Evolutionary conservation across 306 rosid species (phyloP), one percentile per base, ranked within the genome.

Genomic region (Castanea sativa): DNA sequence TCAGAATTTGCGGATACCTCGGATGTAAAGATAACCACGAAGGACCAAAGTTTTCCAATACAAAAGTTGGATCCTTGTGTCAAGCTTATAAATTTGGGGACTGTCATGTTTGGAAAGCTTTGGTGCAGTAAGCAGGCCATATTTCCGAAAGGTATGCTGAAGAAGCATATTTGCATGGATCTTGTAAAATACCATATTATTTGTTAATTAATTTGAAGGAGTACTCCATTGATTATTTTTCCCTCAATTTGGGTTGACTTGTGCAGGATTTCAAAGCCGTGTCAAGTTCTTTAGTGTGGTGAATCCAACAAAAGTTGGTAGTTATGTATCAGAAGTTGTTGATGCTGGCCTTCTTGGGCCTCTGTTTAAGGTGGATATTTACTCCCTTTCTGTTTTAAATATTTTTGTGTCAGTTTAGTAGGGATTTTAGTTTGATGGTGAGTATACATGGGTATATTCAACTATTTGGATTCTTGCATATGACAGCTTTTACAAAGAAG

Each of bases 311-410:
- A 89, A 76, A 75, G 70, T 83, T 32, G 87, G 89, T 79, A 85
- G 84, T 85, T 96, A 93, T 83, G 76, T 86, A 65, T 96, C 96
- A 60, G 94, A 93, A 90, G 97, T 96, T 55, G 73, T 91, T 64
- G 94, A 93, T 88, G 96, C 92, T 53, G 98, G 98, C 67, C 79
- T 91, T 52, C 89, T 93, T 73, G 96, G 99, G 53, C 99, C 99
- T 63, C 86, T 93, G 76, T 96, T 93, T 82, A 89, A 91, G 97
- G 99, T 95, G 14, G 32, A 77, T 79, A 51, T 56, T 78, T 84
- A 69, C 69, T 55, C 56, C 82, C 59, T 64, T 55, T 59, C 18
- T 23, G 33, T 38, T 72, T 51, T 67, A 58, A 45, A 69, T 78
- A 73, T 73, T n/a, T n/a, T 64, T 64, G 2, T 4, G 25, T 4